A percentile compares a stretch with the other conserved stretches of the same genome.
phyloP scores from a whole-genome alignment of 768 basidiomycete genomes.

The Rubroboletus satanas region DNA sequence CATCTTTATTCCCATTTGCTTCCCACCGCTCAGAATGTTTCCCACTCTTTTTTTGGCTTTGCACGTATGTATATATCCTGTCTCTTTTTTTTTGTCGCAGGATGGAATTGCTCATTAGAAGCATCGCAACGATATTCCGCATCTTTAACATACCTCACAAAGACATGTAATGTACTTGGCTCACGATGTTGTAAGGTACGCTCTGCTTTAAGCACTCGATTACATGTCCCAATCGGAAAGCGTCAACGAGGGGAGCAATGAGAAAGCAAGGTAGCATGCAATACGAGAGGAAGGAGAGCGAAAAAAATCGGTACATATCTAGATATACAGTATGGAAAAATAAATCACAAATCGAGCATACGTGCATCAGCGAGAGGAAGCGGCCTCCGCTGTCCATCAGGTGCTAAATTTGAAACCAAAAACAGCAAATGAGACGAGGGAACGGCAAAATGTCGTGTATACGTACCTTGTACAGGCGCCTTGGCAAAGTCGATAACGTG shows the following conservation, averaged over 20 bases:
- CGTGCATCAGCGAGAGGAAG: slow-evolving; percentile 29
- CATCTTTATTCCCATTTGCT: slow-evolving; percentile 28
- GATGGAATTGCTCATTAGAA: slow-evolving; percentile 10
- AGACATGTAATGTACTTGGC: slow-evolving; percentile 23
- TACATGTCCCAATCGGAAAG: slow-evolving; percentile 11
- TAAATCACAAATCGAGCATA: slow-evolving; percentile 28
- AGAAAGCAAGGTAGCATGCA: slow-evolving; percentile 2
- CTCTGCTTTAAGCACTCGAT: slow-evolving; percentile 9
- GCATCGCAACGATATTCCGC: slow-evolving; percentile 19
- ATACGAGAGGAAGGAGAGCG: not conserved
- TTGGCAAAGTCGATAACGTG: slow-evolving; percentile 48
- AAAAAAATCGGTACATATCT: not conserved
- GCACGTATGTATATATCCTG: slow-evolving; percentile 5
- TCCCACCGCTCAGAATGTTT: slow-evolving; percentile 5
- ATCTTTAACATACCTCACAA: slow-evolving; percentile 23
- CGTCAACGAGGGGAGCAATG: not conserved
- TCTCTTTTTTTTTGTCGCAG: slow-evolving; percentile 3
- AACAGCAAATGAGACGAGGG: slow-evolving; percentile 25
- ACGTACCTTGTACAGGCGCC: slow-evolving; percentile 33
- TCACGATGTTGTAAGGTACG: slow-evolving; percentile 17
- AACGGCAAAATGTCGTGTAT: too few relatives aligned
- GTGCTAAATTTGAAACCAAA: slow-evolving; percentile 25
- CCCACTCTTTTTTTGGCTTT: not conserved
- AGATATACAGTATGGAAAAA: not conserved
- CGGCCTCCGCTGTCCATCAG: slow-evolving; percentile 31